phyloP scores from a whole-genome alignment of 2,329 filamentous ascomycete species.

The Fusarium nematophilum region DNA sequence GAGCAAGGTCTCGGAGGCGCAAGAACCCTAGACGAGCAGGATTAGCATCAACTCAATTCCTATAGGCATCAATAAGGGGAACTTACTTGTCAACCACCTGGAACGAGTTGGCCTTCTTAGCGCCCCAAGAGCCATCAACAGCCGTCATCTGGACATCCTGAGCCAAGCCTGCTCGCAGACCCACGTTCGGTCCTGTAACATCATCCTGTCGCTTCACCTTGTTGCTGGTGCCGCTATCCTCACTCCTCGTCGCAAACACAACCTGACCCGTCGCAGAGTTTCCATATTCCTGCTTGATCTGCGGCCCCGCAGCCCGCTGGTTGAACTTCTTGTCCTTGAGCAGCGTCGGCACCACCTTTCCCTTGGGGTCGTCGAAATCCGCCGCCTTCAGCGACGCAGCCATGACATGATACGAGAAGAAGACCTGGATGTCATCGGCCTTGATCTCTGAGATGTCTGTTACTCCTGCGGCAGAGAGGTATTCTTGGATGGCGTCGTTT shows the following conservation, averaged over 20 bases:
- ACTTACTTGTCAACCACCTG: constrained; percentile 35
- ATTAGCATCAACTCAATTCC: background rate
- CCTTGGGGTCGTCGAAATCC: constrained; percentile 17
- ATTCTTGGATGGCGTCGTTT: constrained; percentile 28
- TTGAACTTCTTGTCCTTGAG: constrained; percentile 24
- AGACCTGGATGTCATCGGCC: constrained; percentile 8
- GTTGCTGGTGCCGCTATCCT: background rate
- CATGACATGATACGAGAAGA: constrained; percentile 36
- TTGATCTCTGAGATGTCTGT: constrained; percentile 15
- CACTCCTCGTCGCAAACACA: constrained; percentile 15
- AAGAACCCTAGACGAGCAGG: constrained; percentile 20
- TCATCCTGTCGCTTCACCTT: constrained; percentile 2
- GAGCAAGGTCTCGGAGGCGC: constrained; percentile 28
- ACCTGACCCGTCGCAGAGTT: constrained; percentile 28
- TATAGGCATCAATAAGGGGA: fast-evolving
- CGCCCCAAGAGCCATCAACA: constrained; percentile 36
- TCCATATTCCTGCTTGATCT: constrained; percentile 23
- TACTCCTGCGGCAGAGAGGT: constrained; percentile 13
- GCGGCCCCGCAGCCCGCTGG: constrained; percentile 29
- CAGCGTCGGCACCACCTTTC: constrained; percentile 27
- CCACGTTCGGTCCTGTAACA: constrained; percentile 6
- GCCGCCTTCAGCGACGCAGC: constrained; percentile 10
- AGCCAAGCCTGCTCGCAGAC: constrained; percentile 27
- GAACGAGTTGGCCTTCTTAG: constrained; percentile 27
- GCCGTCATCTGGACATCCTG: constrained; percentile 36